A percentile compares a stretch with the other conserved stretches of the same genome.
These are phyloP conservation scores for Lathyrus sativus DNA, from an alignment of 306 rosid genomes.

Conservation along the genomic window DNA sequence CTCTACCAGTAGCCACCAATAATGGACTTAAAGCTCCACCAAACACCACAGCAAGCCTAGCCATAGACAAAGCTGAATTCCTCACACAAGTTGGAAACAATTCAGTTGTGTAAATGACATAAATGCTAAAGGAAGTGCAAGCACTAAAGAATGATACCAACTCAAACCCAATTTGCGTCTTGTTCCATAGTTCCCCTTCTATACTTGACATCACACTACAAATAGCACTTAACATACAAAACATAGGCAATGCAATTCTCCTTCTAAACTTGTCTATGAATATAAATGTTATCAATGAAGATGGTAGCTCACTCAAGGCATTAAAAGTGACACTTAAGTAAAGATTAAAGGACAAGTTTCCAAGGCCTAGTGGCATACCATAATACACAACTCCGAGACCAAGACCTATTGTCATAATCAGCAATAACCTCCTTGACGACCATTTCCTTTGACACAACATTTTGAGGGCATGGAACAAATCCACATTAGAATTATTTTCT, in stretches of 20 bases:
- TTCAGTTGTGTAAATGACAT: slow-evolving; percentile 56
- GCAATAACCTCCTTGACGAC: slow-evolving; percentile 46
- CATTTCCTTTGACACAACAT: slow-evolving; percentile 46
- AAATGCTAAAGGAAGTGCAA: slow-evolving; percentile 45
- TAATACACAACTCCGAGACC: slow-evolving; percentile 66
- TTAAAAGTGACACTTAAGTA: slow-evolving; percentile 62
- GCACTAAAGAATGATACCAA: slow-evolving; percentile 60
- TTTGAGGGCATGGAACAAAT: slow-evolving; percentile 45
- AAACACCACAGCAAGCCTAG: slow-evolving; percentile 68
- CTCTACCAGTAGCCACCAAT: slow-evolving; percentile 57
- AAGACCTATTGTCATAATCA: slow-evolving; percentile 40
- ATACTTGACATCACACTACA: slow-evolving; percentile 50
- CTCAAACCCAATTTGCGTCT: slow-evolving; percentile 52
- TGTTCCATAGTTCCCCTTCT: slow-evolving; percentile 28
- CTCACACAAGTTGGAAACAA: slow-evolving; percentile 68
- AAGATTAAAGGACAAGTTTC: slow-evolving; percentile 47
- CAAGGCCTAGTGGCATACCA: slow-evolving; percentile 72
- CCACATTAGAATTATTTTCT: slow-evolving; percentile 33
- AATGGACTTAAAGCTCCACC: slow-evolving; percentile 63
- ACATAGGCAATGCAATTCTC: slow-evolving; percentile 38
- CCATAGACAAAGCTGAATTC: slow-evolving; percentile 66
- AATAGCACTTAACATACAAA: slow-evolving; percentile 44
- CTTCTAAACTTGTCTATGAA: slow-evolving; percentile 53
- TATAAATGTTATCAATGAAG: slow-evolving; percentile 41
- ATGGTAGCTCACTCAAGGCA: slow-evolving; percentile 65